Conservation (phyloP, 192 early-diverging fungal species). For the Coemansia sp. region DNA sequence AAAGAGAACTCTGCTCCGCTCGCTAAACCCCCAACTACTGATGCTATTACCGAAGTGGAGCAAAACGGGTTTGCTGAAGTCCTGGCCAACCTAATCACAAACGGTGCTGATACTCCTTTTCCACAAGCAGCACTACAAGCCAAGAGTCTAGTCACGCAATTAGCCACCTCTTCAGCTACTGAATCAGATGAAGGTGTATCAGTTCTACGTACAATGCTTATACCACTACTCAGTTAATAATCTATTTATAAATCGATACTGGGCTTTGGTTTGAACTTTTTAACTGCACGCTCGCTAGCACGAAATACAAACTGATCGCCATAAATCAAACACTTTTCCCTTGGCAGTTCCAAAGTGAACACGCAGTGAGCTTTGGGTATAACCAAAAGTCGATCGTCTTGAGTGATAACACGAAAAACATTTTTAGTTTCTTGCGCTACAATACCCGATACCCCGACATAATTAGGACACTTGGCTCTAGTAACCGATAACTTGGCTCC, state of each 20-base stretch:
- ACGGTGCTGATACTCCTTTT: constrained; percentile 21
- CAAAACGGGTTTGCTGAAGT: constrained; percentile 14
- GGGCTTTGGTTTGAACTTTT: constrained; percentile 53
- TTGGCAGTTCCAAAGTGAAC: constrained; percentile 54
- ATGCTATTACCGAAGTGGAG: not conserved
- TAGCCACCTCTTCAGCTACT: not conserved
- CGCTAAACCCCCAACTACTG: not conserved
- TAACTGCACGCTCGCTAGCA: constrained; percentile 72
- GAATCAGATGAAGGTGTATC: constrained; percentile 13
- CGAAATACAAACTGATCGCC: constrained; percentile 77
- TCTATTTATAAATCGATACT: constrained; percentile 29
- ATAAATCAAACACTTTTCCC: constrained; percentile 63
- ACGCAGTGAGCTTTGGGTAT: constrained; percentile 74
- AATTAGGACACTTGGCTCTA: constrained; percentile 75
- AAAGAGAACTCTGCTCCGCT: constrained; percentile 9
- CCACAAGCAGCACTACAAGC: constrained; percentile 48
- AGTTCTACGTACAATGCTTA: constrained; percentile 11
- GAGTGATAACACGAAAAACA: constrained; percentile 77
- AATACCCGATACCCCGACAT: constrained; percentile 79
- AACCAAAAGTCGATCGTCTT: constrained; percentile 61
- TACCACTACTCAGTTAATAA: constrained; percentile 2
- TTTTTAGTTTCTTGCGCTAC: constrained; percentile 89
- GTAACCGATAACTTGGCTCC: constrained; percentile 76
- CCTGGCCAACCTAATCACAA: constrained; percentile 14
- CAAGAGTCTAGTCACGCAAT: constrained; percentile 40